Base-by-base conservation (phyloP, 2,329 filamentous ascomycete genomes). In the Phyllosticta capitalensis region DNA sequence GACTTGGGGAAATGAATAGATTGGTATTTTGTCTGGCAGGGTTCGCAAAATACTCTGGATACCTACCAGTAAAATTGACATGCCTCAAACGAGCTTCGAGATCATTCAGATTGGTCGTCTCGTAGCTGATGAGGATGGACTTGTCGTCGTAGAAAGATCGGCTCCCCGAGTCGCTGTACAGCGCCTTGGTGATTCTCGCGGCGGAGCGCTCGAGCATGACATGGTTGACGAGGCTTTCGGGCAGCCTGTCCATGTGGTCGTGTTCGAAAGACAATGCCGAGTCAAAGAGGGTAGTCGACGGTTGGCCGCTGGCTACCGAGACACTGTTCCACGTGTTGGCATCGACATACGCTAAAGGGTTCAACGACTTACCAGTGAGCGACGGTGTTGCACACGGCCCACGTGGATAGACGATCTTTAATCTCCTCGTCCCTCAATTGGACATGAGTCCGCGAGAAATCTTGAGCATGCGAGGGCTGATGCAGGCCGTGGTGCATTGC, bases 371-470 rank as follows among this genome's bases (percentile, higher is more conserved):
- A 83, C 81, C 82, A 82, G 65, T 92, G 89, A 21, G 88, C 86
- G 33, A 92, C 89, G 64, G 92, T 88, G 68, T 94, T 94, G 76
- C 88, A 90, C 3, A 90, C 87, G 1, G 89, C 89, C 89, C 89
- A 94, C 1, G 89, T 92, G 55, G 84, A 84, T 51, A 92, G 83
- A 45, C 89, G 81, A 68, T 94, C 89, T 64, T 88, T 83, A 61
- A 92, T 82, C 66, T 92, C 88, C 68, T 92, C 88, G 66, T 87
- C 87, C 65, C 88, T 87, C 48, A 92, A 77, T 64, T 91, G 86
- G 30, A 89, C 79, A 1, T 84, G 86, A 26, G 88, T 86, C 55
- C 88, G 79, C 1, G 88, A 90, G 70, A 92, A 94, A 71, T 92
- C 89, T 70, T 92, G 88, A 52, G 88, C 89, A 70, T 92, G 86